Percentiles rank a stretch among this genome's conserved stretches.
Evolutionary conservation across 139 green algal species (phyloP).

Genomic region (Closterium sp.): DNA sequence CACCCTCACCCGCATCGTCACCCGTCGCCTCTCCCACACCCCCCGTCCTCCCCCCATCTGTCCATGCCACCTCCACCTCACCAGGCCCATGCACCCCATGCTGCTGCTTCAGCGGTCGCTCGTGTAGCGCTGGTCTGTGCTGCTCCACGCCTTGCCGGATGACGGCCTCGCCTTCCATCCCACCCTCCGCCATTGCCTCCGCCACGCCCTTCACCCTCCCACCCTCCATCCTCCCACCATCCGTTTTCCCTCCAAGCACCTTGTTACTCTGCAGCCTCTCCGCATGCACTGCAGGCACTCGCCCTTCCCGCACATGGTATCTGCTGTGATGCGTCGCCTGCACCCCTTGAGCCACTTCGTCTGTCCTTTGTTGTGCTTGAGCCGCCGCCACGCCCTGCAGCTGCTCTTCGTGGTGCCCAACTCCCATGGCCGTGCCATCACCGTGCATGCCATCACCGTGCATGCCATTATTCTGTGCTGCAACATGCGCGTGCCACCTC

Average conservation of each 20-base stretch:
- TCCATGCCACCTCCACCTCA: neutral
- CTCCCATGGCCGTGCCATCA: neutral
- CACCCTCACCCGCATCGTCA: neutral
- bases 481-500: neutral
- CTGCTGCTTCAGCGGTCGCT: too few species aligned
- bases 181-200: neutral
- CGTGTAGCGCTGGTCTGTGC: neutral
- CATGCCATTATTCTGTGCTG: neutral
- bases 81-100: neutral
- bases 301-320: too few species aligned
- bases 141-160: neutral
- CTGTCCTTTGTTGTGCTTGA: too few species aligned
- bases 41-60: neutral
- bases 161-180: neutral
- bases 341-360: too few species aligned
- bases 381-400: too few species aligned
- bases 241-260: neutral
- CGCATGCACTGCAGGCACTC: neutral
- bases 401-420: too few species aligned
- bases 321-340: neutral
- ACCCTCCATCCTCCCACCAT: too few species aligned
- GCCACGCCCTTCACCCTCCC: neutral
- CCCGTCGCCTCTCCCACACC: neutral
- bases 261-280: too few species aligned
- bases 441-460: neutral